phyloP scores from a whole-genome alignment of 306 rosid species.

The Citrullus amarus region DNA sequence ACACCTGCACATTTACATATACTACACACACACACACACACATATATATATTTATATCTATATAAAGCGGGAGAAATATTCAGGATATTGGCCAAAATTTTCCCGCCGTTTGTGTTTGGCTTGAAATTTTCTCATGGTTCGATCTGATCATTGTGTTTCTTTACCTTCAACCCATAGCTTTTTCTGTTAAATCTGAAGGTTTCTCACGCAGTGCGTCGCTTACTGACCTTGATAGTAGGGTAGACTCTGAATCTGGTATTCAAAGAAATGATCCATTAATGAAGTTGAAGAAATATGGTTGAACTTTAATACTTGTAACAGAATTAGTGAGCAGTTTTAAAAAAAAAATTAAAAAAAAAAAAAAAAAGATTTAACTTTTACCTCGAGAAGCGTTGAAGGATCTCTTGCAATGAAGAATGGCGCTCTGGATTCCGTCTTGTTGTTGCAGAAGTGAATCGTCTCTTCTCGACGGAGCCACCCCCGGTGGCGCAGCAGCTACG shows the following conservation, averaged over 20 bases:
- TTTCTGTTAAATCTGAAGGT: slow-evolving; percentile 26
- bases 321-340: background rate
- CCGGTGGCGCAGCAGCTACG: slow-evolving; percentile 52
- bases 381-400: slow-evolving; percentile 85
- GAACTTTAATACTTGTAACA: background rate
- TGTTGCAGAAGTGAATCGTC: slow-evolving; percentile 91
- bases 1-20: background rate
- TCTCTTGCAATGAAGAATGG: slow-evolving; percentile 90
- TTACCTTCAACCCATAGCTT: slow-evolving; percentile 15
- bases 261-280: background rate
- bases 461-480: slow-evolving; percentile 30
- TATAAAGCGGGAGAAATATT: background rate
- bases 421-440: slow-evolving; percentile 94
- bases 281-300: background rate
- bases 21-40: background rate
- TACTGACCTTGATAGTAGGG: slow-evolving; percentile 39
- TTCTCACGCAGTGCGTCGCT: slow-evolving; percentile 45
- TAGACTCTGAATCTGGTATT: slow-evolving; percentile 40
- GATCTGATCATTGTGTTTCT: slow-evolving; percentile 12
- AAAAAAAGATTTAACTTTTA: background rate
- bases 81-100: slow-evolving; percentile 5
- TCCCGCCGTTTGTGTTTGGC: background rate
- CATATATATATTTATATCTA: background rate
- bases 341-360: too few relatives aligned
- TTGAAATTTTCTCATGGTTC: slow-evolving; percentile 3